Conservation (phyloP, 768 basidiomycete species). For the Podaxis mareebaensis region DNA sequence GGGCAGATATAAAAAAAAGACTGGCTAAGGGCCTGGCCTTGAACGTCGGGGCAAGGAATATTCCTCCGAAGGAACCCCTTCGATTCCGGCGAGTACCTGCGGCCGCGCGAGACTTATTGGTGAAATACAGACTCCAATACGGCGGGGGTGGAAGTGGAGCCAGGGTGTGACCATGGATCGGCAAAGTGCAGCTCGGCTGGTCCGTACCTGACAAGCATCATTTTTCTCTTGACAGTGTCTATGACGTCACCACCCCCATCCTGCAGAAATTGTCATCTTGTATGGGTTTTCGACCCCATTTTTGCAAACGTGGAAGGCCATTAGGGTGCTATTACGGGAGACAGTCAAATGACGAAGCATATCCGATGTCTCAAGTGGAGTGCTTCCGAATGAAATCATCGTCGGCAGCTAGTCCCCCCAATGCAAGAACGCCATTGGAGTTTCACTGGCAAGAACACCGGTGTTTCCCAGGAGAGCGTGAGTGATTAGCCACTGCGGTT, state of each 20-base stretch:
- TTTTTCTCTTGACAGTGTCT: neutral
- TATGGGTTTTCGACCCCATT: slow-evolving; percentile 4
- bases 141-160: slow-evolving; percentile 6
- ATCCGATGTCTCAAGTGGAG: slow-evolving; percentile 1
- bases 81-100: too few relatives aligned
- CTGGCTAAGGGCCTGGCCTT: too few relatives aligned
- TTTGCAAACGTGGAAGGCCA: slow-evolving; percentile 11
- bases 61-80: too few relatives aligned
- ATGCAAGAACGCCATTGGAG: slow-evolving; percentile 9
- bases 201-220: neutral
- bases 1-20: too few relatives aligned
- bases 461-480: slow-evolving; percentile 1
- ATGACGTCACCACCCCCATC: slow-evolving; percentile 3
- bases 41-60: too few relatives aligned
- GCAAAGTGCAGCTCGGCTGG: neutral
- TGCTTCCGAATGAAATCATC: neutral
- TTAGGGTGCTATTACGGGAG: slow-evolving; percentile 5
- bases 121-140: neutral
- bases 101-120: too few relatives aligned
- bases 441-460: neutral
- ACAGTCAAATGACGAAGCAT: slow-evolving; percentile 11
- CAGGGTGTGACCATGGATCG: neutral
- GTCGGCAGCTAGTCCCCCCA: neutral
- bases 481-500: slow-evolving; percentile 6
- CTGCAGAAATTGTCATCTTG: slow-evolving; percentile 5